These are phyloP conservation scores for Nissolia schottii DNA, from an alignment of 306 rosid species.

Conservation along the genomic window DNA sequence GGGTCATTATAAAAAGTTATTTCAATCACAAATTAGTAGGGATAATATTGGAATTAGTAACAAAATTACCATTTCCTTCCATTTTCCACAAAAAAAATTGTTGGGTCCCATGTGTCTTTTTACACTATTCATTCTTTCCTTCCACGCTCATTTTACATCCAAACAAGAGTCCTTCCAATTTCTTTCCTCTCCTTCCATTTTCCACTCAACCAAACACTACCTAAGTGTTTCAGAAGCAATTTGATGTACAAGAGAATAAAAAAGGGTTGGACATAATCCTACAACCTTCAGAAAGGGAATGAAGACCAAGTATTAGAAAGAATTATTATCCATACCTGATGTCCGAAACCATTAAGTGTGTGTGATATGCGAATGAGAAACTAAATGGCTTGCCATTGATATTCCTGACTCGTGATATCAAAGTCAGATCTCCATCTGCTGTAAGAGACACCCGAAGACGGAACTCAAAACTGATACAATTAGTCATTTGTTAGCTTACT, in stretches of 20 bases:
- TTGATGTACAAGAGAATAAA: not conserved
- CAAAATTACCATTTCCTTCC: too few relatives aligned
- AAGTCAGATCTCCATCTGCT: constrained; percentile 50
- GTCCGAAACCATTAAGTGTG: constrained; percentile 78
- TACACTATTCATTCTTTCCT: too few relatives aligned
- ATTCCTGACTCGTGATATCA: constrained; percentile 78
- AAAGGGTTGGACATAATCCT: not conserved
- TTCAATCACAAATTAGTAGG: too few relatives aligned
- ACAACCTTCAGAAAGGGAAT: not conserved
- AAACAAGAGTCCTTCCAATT: too few relatives aligned
- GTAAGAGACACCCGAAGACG: constrained; percentile 79
- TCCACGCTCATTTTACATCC: too few relatives aligned
- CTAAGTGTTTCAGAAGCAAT: not conserved
- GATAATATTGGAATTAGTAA: too few relatives aligned
- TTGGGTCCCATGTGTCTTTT: too few relatives aligned
- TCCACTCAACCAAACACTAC: too few relatives aligned
- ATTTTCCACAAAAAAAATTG: too few relatives aligned
- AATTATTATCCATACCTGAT: constrained; percentile 59
- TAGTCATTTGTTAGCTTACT: constrained; percentile 14
- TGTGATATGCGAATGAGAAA: constrained; percentile 89
- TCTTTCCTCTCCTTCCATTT: too few relatives aligned
- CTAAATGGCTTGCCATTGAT: constrained; percentile 74
- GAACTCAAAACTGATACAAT: constrained; percentile 67
- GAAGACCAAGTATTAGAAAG: constrained; percentile 9
- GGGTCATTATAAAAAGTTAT: too few relatives aligned